Evolutionary conservation across 139 green algal species (phyloP).

Genomic region (Chlorokybus atmophyticus): DNA sequence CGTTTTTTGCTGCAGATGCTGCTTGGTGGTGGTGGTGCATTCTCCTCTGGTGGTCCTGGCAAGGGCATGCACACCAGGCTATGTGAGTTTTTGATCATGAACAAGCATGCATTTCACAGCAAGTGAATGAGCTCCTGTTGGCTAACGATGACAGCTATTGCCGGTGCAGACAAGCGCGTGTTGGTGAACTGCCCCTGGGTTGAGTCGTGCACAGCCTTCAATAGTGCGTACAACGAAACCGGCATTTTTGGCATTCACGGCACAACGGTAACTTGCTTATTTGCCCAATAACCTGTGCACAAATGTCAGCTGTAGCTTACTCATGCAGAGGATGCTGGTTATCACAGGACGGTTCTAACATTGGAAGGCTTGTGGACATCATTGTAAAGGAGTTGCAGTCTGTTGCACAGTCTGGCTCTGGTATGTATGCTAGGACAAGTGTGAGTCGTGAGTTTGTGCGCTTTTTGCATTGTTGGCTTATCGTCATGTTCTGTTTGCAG

Average conservation of each 20-base stretch:
- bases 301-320: too few species aligned
- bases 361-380: slow-evolving; percentile 38
- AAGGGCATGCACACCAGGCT: slow-evolving; percentile 96
- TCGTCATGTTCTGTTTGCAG: slow-evolving; percentile 1
- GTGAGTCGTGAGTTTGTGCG: too few species aligned
- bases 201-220: slow-evolving; percentile 75
- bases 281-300: too few species aligned
- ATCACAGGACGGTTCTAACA: too few species aligned
- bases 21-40: slow-evolving; percentile 81
- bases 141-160: not conserved
- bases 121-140: too few species aligned
- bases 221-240: slow-evolving; percentile 75
- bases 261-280: slow-evolving; percentile 27
- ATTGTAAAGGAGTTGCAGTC: slow-evolving; percentile 34
- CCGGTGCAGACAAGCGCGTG: slow-evolving; percentile 58
- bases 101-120: not conserved
- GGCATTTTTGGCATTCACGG: slow-evolving; percentile 67
- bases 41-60: slow-evolving; percentile 70
- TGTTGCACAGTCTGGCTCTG: too few species aligned
- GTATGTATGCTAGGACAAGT: too few species aligned
- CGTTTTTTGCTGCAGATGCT: slow-evolving; percentile 55
- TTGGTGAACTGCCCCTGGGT: slow-evolving; percentile 67
- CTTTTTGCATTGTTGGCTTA: too few species aligned
- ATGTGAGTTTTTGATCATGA: slow-evolving; percentile 30
- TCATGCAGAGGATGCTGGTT: too few species aligned